A percentile compares a stretch with the other conserved stretches of the same genome.
Conservation (phyloP, 192 early-diverging fungal species). For the Coemansia sp. region DNA sequence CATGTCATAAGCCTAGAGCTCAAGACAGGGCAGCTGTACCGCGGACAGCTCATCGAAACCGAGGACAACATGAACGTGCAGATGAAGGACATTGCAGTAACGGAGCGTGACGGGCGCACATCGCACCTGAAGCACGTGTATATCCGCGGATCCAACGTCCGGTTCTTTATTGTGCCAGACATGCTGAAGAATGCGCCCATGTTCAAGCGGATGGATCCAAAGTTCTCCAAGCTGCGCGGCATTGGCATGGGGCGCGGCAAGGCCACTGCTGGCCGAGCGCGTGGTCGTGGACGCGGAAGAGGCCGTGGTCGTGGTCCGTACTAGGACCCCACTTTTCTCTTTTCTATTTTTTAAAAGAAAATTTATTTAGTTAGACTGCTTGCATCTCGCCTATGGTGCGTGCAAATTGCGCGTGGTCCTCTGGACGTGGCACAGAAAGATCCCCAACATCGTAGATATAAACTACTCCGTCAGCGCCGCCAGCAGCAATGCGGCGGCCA, state of each 20-base stretch:
- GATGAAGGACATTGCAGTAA: constrained; percentile 92
- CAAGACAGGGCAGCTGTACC: constrained; percentile 92
- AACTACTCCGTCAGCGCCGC: constrained; percentile 80
- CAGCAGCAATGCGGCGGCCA: constrained; percentile 79
- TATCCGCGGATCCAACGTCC: constrained; percentile 88
- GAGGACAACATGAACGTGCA: constrained; percentile 99
- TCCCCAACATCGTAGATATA: constrained; percentile 95
- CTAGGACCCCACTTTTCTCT: constrained; percentile 5
- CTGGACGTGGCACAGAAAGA: constrained; percentile 56
- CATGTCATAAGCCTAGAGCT: constrained; percentile 96
- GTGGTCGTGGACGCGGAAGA: constrained; percentile 27
- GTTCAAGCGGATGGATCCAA: constrained; percentile 93
- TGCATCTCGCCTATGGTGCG: constrained; percentile 15
- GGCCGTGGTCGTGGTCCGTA: constrained; percentile 39
- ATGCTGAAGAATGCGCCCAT: constrained; percentile 99
- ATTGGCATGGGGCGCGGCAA: constrained; percentile 58
- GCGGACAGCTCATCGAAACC: constrained; percentile 91
- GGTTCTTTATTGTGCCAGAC: constrained; percentile 97
- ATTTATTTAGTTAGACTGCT: too few relatives aligned
- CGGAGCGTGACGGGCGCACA: constrained; percentile 88
- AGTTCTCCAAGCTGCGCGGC: constrained; percentile 52
- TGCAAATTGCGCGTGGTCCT: constrained; percentile 50
- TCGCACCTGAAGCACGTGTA: constrained; percentile 96
- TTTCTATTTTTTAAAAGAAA: not conserved
- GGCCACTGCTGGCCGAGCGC: constrained; percentile 14